Conservation (phyloP, 1,284 basidiomycete species). For the Sanguinoderma infundibulare region DNA sequence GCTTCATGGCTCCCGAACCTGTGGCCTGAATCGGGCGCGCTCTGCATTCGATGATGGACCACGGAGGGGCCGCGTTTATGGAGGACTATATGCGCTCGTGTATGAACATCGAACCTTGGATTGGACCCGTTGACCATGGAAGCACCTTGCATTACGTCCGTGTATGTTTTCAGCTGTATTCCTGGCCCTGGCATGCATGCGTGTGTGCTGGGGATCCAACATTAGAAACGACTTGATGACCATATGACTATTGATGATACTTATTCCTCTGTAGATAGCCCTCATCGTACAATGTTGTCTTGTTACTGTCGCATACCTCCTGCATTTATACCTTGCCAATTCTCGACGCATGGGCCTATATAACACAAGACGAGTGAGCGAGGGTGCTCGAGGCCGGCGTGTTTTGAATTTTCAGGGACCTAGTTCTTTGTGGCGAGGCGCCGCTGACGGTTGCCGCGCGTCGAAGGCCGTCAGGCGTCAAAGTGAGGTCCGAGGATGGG, state of each 20-base stretch:
- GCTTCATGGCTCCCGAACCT: constrained; percentile 38
- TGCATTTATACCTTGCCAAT: constrained; percentile 7
- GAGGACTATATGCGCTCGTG: constrained; percentile 8
- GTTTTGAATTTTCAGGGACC: no score
- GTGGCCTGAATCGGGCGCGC: constrained; percentile 3
- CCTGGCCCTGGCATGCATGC: not conserved
- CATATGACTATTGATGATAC: constrained; percentile 23
- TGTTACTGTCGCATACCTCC: constrained; percentile 9
- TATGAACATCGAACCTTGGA: constrained; percentile 13
- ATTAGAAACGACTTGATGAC: constrained; percentile 19
- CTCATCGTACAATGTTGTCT: constrained; percentile 16
- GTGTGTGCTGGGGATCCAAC: not conserved
- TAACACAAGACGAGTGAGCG: not conserved
- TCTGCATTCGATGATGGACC: not conserved
- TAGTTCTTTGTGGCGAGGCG: no score
- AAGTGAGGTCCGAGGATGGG: not conserved
- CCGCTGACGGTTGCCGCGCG: not conserved
- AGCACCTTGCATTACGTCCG: constrained; percentile 1
- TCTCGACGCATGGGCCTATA: not conserved
- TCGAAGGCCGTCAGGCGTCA: not conserved
- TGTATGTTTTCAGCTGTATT: constrained; percentile 9
- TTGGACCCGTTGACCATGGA: constrained; percentile 9
- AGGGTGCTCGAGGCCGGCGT: no score
- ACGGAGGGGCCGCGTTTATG: no score
- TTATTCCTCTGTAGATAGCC: constrained; percentile 19